Evolutionary conservation across 306 rosid genomes (phyloP).

Genomic region (Corylus heterophylla): DNA sequence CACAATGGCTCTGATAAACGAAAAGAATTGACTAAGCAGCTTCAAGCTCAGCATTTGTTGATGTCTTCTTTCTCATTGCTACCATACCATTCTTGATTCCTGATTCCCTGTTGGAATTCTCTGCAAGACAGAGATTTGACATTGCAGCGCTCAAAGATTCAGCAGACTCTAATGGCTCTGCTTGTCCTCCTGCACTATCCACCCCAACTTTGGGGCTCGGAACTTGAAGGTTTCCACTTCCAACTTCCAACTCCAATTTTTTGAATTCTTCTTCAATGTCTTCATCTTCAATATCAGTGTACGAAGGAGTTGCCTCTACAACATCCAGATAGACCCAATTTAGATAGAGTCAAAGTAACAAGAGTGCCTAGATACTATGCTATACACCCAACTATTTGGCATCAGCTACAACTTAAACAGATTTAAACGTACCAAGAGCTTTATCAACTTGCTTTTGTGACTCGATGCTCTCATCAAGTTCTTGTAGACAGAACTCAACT

Average conservation of each 20-base stretch:
- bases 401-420: slow-evolving; percentile 16
- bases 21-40: slow-evolving; percentile 31
- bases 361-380: neutral
- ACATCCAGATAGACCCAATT: slow-evolving; percentile 21
- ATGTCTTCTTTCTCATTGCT: slow-evolving; percentile 20
- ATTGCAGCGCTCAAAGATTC: slow-evolving; percentile 48
- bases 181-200: slow-evolving; percentile 24
- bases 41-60: slow-evolving; percentile 38
- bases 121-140: slow-evolving; percentile 66
- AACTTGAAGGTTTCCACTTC: slow-evolving; percentile 29
- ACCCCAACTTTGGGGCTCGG: slow-evolving; percentile 20
- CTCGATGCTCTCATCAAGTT: slow-evolving; percentile 80
- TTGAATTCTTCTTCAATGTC: slow-evolving; percentile 80
- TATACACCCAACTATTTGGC: slow-evolving; percentile 13
- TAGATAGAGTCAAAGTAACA: slow-evolving; percentile 13
- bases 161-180: slow-evolving; percentile 35
- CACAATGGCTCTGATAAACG: neutral
- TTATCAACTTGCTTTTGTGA: slow-evolving; percentile 72
- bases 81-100: slow-evolving; percentile 12
- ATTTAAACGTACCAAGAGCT: slow-evolving; percentile 59
- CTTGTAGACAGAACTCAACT: slow-evolving; percentile 67
- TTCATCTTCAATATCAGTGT: slow-evolving; percentile 55
- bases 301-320: slow-evolving; percentile 54
- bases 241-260: slow-evolving; percentile 62
- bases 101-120: slow-evolving; percentile 27